Base-by-base conservation (phyloP, 768 basidiomycete genomes). In the Plicaturopsis crispa region DNA sequence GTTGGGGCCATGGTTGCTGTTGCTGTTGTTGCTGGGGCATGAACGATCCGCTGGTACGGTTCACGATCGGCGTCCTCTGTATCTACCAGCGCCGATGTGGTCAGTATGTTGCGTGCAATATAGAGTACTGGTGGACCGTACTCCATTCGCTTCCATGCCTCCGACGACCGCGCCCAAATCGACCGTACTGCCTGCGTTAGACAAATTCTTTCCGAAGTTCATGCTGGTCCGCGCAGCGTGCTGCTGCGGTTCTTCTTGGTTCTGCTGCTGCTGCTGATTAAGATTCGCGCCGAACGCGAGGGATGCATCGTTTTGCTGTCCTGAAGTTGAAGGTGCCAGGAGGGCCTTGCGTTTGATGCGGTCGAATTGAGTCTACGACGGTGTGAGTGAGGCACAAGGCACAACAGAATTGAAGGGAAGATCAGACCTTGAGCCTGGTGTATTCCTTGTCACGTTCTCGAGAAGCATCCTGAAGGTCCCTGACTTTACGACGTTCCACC, bases 371-470 rank as follows among this genome's bases (percentile, higher is more conserved):
- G 62, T 63, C 87, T 89, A 41, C 6, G 13, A 24, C 24, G 7
- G 5, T 21, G 22, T 35, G 18, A 26, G 33, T 34, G 32, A 10
- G 28, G 21, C n/a, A n/a, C n/a, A n/a, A n/a, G n/a, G n/a, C n/a
- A 28, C 18, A 16, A 26, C n/a, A 14, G 1, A 24, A 33, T 5
- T 8, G 22, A 38, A 20, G 36, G 21, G 20, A 16, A 17, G 7
- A 8, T 39, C 55, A 7, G 16, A 76, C 88, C 70, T 90, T 91
- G 28, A 91, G 72, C 52, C 86, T 89, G 40, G 84, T 83, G 51
- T 90, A 91, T 50, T 90, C 89, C 50, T 83, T 88, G 44, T 90
- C 88, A 48, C 79, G 70, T 50, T 89, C 86, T 48, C 78, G 72
- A 2, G 80, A 68, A 2, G 73, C 61, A 24, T 91, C 86, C 49